Evolutionary conservation across 2,329 filamentous ascomycete species (phyloP), one percentile per base, ranked within the genome.

Genomic region (Huntiella savannae): DNA sequence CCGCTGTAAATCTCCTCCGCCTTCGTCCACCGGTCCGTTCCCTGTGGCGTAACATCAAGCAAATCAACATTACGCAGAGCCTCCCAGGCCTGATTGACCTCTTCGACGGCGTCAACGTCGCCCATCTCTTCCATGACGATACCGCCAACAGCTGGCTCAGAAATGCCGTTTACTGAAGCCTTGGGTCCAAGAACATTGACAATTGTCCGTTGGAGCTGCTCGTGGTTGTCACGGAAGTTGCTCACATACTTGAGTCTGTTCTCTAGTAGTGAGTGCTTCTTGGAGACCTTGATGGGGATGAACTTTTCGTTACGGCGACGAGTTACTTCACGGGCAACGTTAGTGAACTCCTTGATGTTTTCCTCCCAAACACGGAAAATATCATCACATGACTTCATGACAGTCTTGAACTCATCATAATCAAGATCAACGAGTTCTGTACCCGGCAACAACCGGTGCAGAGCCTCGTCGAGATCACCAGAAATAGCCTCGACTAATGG

Each of bases 1-100:
- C 98, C 92, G 54, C 95, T 96, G 68, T 99, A 99, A 35, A 83
- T 79, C 54, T 88, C 84, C 63, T 99, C 91, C 12, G 88, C 91
- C 55, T 87, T 81, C 35, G 86, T 84, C 85, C 92, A 99, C 50
- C 80, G 72, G 52, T 86, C 77, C 33, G 91, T 96, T 44, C 91
- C 91, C 60, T 92, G 84, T 0, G 77, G 72, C 4, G 87, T 83
- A 4, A 95, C 86, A 61, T 98, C 88, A 36, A 99, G 71, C 19
- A 98, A 75, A 60, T 99, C 87, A 6, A 98, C 87, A 58, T 95
- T 91, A 59, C 87, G 88, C 52, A 98, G 67, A 22, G 87, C 84
- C 54, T 87, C 83, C 68, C 93, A 99, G 12, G 91, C 91, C 62
- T 95, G 83, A 51, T 80, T 77, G 42, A 99, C 91, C 60, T 98